A percentile compares a stretch with the other conserved stretches of the same genome.
Conservation (phyloP, 2,329 filamentous ascomycete genomes). For the Ophioceras dolichostomum region DNA sequence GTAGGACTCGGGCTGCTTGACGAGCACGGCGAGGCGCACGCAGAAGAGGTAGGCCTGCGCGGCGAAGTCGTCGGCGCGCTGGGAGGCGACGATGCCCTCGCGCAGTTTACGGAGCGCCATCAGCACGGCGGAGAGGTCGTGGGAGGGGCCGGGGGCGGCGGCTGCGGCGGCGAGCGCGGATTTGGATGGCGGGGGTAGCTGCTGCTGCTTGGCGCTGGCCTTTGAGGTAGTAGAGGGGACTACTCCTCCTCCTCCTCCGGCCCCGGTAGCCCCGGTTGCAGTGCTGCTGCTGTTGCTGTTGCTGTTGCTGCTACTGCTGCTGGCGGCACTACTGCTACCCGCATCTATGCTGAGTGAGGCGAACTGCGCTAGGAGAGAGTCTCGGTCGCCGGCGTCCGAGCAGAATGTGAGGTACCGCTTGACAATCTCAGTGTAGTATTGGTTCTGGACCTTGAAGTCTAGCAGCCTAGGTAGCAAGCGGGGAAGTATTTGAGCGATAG, state of each 20-base stretch:
- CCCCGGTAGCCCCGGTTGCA: not conserved
- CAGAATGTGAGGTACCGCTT: constrained; percentile 86
- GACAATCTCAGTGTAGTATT: constrained; percentile 77
- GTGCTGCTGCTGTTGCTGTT: not conserved
- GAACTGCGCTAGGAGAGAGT: constrained; percentile 65
- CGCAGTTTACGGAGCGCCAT: constrained; percentile 82
- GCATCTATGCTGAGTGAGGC: constrained; percentile 41
- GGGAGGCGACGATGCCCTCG: constrained; percentile 74
- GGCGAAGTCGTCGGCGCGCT: constrained; percentile 67
- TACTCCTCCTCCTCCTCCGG: not conserved
- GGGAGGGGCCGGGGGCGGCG: constrained; percentile 22
- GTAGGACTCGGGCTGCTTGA: constrained; percentile 77
- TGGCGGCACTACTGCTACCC: no score
- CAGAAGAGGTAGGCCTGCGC: constrained; percentile 88
- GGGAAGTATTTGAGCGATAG: not conserved
- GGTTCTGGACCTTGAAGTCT: constrained; percentile 67
- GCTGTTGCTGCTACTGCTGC: not conserved
- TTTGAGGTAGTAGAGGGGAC: constrained; percentile 3
- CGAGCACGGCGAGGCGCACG: constrained; percentile 70
- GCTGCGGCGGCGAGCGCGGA: constrained; percentile 1
- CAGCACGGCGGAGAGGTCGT: constrained; percentile 62
- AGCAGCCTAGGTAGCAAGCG: constrained; percentile 39
- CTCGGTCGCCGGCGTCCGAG: constrained; percentile 56
- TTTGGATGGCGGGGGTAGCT: constrained; percentile 9
- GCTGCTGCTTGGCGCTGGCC: constrained; percentile 6